These are phyloP conservation scores for Alloascoidea hylecoeti DNA, from an alignment of 805 yeast species.

Conservation along the genomic window DNA sequence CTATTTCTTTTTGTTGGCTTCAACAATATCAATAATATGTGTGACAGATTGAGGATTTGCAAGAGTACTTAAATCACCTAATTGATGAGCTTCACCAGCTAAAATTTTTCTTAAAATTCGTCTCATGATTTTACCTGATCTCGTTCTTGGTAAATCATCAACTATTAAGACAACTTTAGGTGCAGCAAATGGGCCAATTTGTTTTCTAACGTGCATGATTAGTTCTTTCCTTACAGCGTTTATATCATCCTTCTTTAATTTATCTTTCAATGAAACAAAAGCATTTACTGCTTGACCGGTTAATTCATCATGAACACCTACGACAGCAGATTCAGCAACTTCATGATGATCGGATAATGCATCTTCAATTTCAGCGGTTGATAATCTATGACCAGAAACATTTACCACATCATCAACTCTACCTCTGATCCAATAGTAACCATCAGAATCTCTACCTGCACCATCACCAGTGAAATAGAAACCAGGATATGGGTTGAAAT, in stretches of 20 bases:
- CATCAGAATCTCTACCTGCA: conserved; percentile 94
- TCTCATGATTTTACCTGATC: conserved; percentile 98
- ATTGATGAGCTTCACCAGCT: conserved; percentile 81
- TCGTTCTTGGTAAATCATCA: conserved; percentile 91
- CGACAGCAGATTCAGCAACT: conserved; percentile 94
- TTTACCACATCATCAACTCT: conserved; percentile 98
- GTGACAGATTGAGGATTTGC: conserved; percentile 79
- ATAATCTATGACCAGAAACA: conserved; percentile 93
- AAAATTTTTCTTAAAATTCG: conserved; percentile 89
- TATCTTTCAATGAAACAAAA: conserved; percentile 62
- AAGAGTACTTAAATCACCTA: conserved; percentile 86
- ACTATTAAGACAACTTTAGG: conserved; percentile 80
- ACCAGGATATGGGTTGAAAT: conserved; percentile 86
- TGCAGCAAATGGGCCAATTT: conserved; percentile 89
- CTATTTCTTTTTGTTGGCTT: no score
- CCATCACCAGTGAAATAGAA: conserved; percentile 97
- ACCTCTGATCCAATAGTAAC: conserved; percentile 96
- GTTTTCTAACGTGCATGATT: conserved; percentile 78
- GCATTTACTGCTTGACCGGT: conserved; percentile 98
- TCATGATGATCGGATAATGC: conserved; percentile 66
- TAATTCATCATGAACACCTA: conserved; percentile 86
- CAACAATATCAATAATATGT: conserved; percentile 58
- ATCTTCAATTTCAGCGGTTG: conserved; percentile 97
- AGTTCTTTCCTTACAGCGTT: conserved; percentile 46
- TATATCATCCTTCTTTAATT: conserved; percentile 19